Conservation (phyloP, 371 early-diverging fungal genomes). For the Thermomucor indicae-seudaticae region DNA sequence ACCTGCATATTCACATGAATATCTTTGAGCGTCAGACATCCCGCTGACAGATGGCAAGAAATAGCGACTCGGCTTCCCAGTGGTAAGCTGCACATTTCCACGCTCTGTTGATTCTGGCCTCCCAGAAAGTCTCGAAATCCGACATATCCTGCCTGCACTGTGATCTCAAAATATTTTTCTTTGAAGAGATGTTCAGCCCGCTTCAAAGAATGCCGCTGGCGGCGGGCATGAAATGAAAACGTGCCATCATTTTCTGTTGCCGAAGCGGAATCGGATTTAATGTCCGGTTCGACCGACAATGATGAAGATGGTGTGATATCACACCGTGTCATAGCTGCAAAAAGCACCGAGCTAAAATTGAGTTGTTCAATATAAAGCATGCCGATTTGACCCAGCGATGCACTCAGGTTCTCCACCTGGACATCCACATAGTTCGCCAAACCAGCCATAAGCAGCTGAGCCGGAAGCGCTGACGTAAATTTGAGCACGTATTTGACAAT, state of each 20-base stretch:
- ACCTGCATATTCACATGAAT: constrained; percentile 26
- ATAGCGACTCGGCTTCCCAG: constrained; percentile 27
- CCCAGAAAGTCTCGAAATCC: constrained; percentile 5
- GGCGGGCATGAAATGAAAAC: constrained; percentile 18
- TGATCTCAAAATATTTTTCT: constrained; percentile 48
- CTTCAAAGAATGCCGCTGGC: constrained; percentile 44
- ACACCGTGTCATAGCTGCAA: constrained; percentile 21
- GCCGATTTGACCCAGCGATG: constrained; percentile 17
- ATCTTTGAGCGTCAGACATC: constrained; percentile 41
- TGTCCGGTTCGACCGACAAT: not conserved
- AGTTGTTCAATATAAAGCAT: constrained; percentile 17
- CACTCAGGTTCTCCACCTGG: constrained; percentile 16
- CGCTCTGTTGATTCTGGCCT: not conserved
- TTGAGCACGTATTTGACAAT: constrained; percentile 37
- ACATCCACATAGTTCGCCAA: constrained; percentile 47
- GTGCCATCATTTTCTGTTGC: constrained; percentile 1
- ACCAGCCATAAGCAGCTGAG: constrained; percentile 46
- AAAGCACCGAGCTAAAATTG: constrained; percentile 33
- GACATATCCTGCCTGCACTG: constrained; percentile 25
- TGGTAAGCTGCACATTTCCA: constrained; percentile 25
- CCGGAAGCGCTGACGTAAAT: constrained; percentile 40
- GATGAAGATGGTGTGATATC: constrained; percentile 7
- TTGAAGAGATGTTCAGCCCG: constrained; percentile 40
- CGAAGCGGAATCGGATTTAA: not conserved
- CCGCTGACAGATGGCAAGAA: constrained; percentile 46